These are phyloP conservation scores for Diaporthe caulivora DNA, from an alignment of 2,329 filamentous ascomycete species.

Conservation along the genomic window DNA sequence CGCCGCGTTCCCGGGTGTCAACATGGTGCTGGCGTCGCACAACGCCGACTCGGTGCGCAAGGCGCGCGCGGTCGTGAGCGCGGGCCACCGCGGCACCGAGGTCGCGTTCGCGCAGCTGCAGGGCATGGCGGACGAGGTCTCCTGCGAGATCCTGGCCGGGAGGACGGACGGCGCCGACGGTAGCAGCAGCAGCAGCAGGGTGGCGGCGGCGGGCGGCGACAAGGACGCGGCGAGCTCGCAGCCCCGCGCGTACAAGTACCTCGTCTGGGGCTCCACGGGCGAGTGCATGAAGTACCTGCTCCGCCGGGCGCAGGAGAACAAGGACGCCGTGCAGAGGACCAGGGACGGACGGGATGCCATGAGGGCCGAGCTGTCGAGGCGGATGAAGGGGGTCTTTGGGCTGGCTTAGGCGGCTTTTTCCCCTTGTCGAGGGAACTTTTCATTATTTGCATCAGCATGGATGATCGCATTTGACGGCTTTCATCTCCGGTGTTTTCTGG, in stretches of 20 bases:
- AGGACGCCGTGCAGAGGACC: slow-evolving; percentile 75
- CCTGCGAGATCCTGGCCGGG: slow-evolving; percentile 66
- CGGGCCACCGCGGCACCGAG: slow-evolving; percentile 54
- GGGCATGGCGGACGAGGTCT: slow-evolving; percentile 96
- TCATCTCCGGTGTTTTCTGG: neutral
- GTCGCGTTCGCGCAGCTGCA: slow-evolving; percentile 83
- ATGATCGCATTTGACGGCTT: too few species aligned
- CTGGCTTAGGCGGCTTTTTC: slow-evolving; percentile 44
- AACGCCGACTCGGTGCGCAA: slow-evolving; percentile 79
- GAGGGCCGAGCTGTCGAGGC: slow-evolving; percentile 70
- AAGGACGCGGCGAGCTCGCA: slow-evolving; percentile 27
- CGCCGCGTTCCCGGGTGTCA: slow-evolving; percentile 65
- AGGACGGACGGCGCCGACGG: too few species aligned
- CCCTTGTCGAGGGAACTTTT: too few species aligned
- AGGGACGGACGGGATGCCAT: slow-evolving; percentile 72
- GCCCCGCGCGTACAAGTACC: slow-evolving; percentile 71
- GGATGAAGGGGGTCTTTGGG: slow-evolving; percentile 60
- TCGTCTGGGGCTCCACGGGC: slow-evolving; percentile 77
- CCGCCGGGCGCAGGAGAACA: slow-evolving; percentile 80
- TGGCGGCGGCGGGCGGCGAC: slow-evolving; percentile 19
- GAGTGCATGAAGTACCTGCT: slow-evolving; percentile 91
- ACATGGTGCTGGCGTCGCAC: slow-evolving; percentile 84
- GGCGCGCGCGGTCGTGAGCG: slow-evolving; percentile 65
- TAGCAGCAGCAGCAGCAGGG: neutral
- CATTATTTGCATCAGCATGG: too few species aligned